Base-by-base conservation (phyloP, 2,329 filamentous ascomycete genomes). In the Ceratocystis smalleyi region DNA sequence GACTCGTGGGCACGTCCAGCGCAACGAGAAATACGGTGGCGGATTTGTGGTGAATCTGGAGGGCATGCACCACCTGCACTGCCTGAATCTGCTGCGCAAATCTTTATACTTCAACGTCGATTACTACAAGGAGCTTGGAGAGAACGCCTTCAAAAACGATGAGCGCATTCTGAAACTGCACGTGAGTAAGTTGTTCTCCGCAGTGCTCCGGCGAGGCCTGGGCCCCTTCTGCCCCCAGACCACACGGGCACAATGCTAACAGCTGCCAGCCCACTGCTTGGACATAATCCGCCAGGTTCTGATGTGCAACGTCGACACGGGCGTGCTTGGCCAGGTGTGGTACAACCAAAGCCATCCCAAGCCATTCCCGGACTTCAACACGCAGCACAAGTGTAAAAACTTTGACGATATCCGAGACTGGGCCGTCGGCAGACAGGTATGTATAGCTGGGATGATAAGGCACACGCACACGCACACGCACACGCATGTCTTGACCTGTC, bases 311-410 rank as follows among this genome's bases (percentile, higher is more conserved):
- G 75, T 80, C 22, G 83, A 86, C 68, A 78, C 81, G 2, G 82
- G 78, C 1, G 77, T 86, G 0, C 74, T 85, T 0, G 82, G 82
- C 12, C 82, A 86, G 68, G 77, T 85, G 5, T 86, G 83, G 83
- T 78, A 77, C 43, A 74, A 81, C 27, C 70, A 72, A 2, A 69
- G 74, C 1, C 71, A 75, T 7, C 76, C 78, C 0, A 72, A 74
- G 54, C 75, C 81, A 0, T 84, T 83, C 67, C 81, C 83, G 1
- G 82, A 86, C 70, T 85, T 85, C 72, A 82, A 83, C 68, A 84
- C 82, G 0, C 74, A 75, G 64, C 83, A 85, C 70, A 75, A 74
- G 59, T 85, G 83, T 71, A 78, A 80, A 43, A 81, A 83, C 69
- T 83, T 79, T 62, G 79, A 83, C 1, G 76, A 74, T 1, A 72